Conservation (phyloP, 371 early-diverging fungal genomes). For the Mortierella sp. region DNA sequence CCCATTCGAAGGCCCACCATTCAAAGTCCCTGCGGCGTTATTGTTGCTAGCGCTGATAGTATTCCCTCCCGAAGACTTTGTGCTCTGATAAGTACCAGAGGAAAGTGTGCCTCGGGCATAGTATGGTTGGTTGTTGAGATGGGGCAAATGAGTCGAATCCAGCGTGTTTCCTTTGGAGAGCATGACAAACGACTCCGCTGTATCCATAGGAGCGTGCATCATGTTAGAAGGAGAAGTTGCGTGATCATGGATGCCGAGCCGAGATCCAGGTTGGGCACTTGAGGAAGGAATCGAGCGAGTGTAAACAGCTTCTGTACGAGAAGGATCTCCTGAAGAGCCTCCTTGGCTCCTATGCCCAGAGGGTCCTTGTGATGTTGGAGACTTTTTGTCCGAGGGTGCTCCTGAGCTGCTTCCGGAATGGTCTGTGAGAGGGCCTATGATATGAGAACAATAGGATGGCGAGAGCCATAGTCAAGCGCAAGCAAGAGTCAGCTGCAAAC, state of each 20-base stretch:
- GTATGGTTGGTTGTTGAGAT: constrained; percentile 15
- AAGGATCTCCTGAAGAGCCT: constrained; percentile 16
- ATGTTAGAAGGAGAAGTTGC: constrained; percentile 3
- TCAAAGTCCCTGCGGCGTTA: constrained; percentile 9
- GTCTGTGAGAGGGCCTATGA: constrained; percentile 38
- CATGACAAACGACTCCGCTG: constrained; percentile 72
- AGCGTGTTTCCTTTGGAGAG: constrained; percentile 55
- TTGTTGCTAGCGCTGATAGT: constrained; percentile 4
- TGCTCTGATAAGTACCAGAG: constrained; percentile 9
- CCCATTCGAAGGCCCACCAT: constrained; percentile 17
- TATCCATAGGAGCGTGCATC: constrained; percentile 41
- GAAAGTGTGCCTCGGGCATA: constrained; percentile 30
- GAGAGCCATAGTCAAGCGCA: not conserved
- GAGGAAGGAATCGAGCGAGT: constrained; percentile 45
- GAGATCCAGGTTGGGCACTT: not conserved
- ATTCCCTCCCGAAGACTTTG: not conserved
- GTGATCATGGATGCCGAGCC: constrained; percentile 22
- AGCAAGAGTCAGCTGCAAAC: not conserved
- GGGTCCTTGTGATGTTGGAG: not conserved
- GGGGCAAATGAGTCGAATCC: constrained; percentile 18
- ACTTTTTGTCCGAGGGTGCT: constrained; percentile 25
- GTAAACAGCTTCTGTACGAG: constrained; percentile 39
- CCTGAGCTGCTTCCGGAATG: constrained; percentile 25
- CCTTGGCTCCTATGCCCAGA: constrained; percentile 20
- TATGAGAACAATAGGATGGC: not conserved